phyloP scores from a whole-genome alignment of 768 basidiomycete species.

The Lactarius sanguifluus region DNA sequence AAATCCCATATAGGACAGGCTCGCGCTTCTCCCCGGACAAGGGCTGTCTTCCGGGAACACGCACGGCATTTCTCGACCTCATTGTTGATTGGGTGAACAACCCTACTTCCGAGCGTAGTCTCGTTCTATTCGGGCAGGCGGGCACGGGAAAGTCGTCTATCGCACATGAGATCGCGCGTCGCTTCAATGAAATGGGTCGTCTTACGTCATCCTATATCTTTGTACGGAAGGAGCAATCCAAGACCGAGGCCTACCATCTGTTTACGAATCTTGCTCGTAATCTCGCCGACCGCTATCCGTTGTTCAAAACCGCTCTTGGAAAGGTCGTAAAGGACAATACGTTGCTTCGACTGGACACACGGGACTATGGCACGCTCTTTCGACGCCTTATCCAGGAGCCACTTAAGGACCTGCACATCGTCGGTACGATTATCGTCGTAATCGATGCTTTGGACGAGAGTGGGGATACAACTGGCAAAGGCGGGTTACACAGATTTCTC shows the following conservation, averaged over 20 bases:
- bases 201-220: background rate
- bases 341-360: background rate
- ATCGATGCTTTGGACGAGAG: slow-evolving; percentile 9
- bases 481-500: background rate
- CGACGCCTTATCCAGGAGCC: background rate
- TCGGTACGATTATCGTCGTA: background rate
- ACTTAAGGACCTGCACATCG: background rate
- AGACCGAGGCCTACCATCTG: background rate
- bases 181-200: background rate
- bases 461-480: background rate
- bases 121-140: slow-evolving; percentile 3
- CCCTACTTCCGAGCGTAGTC: background rate
- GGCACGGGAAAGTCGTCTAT: background rate
- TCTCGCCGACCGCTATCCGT: background rate
- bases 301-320: background rate
- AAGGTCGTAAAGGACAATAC: background rate
- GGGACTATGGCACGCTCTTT: slow-evolving; percentile 1
- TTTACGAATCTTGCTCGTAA: background rate
- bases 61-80: background rate
- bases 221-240: background rate
- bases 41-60: background rate
- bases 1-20: too few relatives aligned
- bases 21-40: too few relatives aligned
- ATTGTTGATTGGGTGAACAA: background rate
- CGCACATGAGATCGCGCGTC: slow-evolving; percentile 1